A percentile compares a stretch with the other conserved stretches of the same genome.
These are phyloP conservation scores for Berkeleyomyces rouxiae DNA, from an alignment of 2,329 filamentous ascomycete genomes.

Conservation along the genomic window DNA sequence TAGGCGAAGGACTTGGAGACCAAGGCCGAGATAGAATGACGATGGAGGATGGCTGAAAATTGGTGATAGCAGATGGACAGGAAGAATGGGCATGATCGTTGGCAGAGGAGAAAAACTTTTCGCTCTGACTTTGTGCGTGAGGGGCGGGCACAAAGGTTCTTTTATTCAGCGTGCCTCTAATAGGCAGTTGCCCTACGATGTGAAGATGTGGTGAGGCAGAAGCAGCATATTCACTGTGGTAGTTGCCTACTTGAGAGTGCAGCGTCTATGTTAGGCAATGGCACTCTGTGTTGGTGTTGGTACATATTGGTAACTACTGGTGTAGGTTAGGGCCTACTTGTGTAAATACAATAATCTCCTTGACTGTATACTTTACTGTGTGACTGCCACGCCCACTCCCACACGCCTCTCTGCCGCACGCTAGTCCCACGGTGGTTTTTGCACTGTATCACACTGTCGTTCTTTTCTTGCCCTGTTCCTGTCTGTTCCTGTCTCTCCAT, in stretches of 20 bases:
- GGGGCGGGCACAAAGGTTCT: not conserved
- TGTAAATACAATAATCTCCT: not conserved
- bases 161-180: not conserved
- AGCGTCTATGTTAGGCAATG: too few relatives aligned
- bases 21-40: not conserved
- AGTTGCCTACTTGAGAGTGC: too few relatives aligned
- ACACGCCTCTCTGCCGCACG: not conserved
- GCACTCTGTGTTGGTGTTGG: too few relatives aligned
- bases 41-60: not conserved
- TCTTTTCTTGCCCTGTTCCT: not conserved
- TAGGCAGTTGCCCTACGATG: not conserved
- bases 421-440: not conserved
- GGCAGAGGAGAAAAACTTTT: not conserved
- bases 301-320: not conserved
- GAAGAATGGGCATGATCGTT: not conserved
- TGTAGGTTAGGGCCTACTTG: not conserved
- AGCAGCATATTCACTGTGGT: too few relatives aligned
- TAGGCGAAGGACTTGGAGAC: not conserved
- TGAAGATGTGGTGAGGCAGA: too few relatives aligned
- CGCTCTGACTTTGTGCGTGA: not conserved
- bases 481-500: not conserved
- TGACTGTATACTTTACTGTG: not conserved
- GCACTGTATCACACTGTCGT: not conserved
- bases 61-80: not conserved
- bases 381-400: not conserved